phyloP scores from a whole-genome alignment of 257 asterid genomes.

The Solanum sitiens region DNA sequence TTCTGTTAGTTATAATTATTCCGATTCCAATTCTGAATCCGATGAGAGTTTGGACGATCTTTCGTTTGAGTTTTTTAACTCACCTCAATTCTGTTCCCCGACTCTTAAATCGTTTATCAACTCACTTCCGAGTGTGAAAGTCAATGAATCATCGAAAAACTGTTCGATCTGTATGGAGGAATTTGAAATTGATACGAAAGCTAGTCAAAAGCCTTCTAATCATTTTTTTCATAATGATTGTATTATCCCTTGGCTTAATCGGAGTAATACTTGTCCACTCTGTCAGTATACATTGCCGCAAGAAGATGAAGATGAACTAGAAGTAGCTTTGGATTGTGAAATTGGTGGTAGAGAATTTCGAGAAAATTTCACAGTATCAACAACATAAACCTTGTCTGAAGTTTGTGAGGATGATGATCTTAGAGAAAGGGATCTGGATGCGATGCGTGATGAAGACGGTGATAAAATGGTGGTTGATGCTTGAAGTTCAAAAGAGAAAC shows the following conservation, averaged over 20 bases:
- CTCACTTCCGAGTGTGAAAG: constrained; percentile 14
- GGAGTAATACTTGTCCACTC: constrained; percentile 44
- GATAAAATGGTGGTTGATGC: too few relatives aligned
- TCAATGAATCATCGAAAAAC: constrained; percentile 8
- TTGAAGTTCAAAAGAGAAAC: too few relatives aligned
- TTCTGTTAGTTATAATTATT: neutral
- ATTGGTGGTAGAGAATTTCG: neutral
- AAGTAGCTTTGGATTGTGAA: neutral
- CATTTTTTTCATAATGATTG: constrained; percentile 41
- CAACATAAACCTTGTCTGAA: too few relatives aligned
- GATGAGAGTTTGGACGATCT: constrained; percentile 18
- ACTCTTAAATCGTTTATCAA: constrained; percentile 19
- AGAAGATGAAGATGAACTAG: neutral
- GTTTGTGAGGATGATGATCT: too few relatives aligned
- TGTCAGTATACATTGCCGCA: constrained; percentile 28
- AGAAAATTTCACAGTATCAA: neutral
- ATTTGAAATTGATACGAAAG: neutral
- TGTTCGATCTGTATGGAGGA: constrained; percentile 34
- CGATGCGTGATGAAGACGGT: too few relatives aligned
- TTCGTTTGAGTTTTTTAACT: constrained; percentile 5
- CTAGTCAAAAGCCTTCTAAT: constrained; percentile 26
- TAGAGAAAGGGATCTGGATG: too few relatives aligned
- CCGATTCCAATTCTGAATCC: constrained; percentile 14
- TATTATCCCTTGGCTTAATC: constrained; percentile 34
- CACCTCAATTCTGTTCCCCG: neutral